Evolutionary conservation across 192 early-diverging fungal species (phyloP), one percentile per base, ranked within the genome.

Genomic region (Coemansia sp.): DNA sequence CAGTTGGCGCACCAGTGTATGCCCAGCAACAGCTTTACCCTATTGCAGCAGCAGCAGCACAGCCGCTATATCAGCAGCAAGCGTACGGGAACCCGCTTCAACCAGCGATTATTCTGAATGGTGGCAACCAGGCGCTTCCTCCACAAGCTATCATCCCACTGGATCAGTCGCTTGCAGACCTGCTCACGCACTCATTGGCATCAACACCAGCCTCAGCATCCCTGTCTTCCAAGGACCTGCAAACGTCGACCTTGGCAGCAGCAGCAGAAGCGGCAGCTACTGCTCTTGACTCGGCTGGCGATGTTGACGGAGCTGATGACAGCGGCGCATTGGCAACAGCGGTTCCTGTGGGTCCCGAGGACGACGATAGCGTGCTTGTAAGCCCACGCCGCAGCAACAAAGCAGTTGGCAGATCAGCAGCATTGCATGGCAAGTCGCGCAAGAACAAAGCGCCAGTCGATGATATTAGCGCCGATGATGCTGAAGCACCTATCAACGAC

Each of bases 1-100:
- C 57, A 1, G 57, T 31, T 20, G 55, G 37, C 2, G 62, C 59
- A 2, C 53, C 62, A 9, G 59, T 59, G n/a, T 68, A 75, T 28
- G 59, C 63, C 0, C 74, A 76, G 57, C 74, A 70, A 25, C 74
- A 76, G 56, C 56, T 63, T 36, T 76, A 70, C 20, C 74, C 74
- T 0, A 64, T 65, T 27, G 57, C 65, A 3, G 55, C 59, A 2
- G 54, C 54, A 4, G 68, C 58, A 3, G 62, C 25, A 3, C 68
- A 56, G 57, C 57, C 57, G n/a, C 14, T 65, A 14, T 19, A 58
- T 28, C 64, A 58, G 38, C 64, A 65, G 50, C 37, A 55, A 53
- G 48, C 64, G 25, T 28, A 52, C 36, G 59, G 52, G 7, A 55
- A 55, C 25, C 1, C 57, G 13, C 6, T 59, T 4, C 64, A 57